Conservation (phyloP, 345 rosid species). For the Linum trigynum region DNA sequence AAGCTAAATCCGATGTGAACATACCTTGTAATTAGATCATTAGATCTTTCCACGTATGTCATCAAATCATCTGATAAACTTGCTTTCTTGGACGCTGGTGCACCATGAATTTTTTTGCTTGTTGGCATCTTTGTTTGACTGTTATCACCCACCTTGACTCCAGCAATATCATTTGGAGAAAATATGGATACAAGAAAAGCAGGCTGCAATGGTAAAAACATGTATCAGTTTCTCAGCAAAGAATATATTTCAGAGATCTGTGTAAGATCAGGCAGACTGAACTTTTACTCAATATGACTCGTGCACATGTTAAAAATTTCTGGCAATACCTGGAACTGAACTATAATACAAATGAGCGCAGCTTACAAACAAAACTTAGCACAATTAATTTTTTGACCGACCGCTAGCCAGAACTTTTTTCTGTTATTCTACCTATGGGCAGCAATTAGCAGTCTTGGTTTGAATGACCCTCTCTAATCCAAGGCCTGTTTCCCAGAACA, state of each 20-base stretch:
- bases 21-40: conserved; percentile 63
- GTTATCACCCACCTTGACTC: conserved; percentile 24
- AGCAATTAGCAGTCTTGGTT: too few species aligned
- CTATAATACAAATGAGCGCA: too few species aligned
- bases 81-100: conserved; percentile 32
- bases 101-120: conserved; percentile 25
- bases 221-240: neutral
- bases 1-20: conserved; percentile 4
- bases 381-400: too few species aligned
- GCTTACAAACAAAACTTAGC: too few species aligned
- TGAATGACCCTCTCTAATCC: too few species aligned
- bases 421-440: too few species aligned
- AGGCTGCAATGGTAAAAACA: conserved; percentile 50
- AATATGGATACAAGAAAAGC: conserved; percentile 63
- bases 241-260: neutral
- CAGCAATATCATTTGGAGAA: conserved; percentile 29
- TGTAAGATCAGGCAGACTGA: neutral
- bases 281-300: too few species aligned
- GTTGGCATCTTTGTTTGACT: conserved; percentile 27
- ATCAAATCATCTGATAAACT: conserved; percentile 38
- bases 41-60: conserved; percentile 42
- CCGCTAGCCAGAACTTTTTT: too few species aligned
- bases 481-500: too few species aligned
- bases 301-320: too few species aligned
- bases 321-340: too few species aligned